Base-by-base conservation (phyloP, 768 basidiomycete genomes). In the Tylopilus sp. region DNA sequence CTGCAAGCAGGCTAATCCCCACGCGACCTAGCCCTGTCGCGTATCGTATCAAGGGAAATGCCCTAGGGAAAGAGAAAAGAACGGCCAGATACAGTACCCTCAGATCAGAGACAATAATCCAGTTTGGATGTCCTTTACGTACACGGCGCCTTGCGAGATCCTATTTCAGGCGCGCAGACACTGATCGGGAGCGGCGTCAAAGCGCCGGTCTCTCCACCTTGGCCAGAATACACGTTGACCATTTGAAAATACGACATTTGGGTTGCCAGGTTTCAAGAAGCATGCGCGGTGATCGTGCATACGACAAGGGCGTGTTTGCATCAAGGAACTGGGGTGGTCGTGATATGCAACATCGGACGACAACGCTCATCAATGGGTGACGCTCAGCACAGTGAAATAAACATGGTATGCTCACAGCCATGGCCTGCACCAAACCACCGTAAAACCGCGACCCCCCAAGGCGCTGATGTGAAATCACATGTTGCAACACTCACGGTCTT, bases 101-200 rank as follows among this genome's bases (percentile, higher is more conserved):
- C 48, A 34, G 21, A 58, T 58, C 48, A 41, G 45, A 43, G 46
- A 29, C 37, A 30, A 24, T 13, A 16, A 26, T 34, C 33, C 16
- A 10, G 26, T 50, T 51, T 46, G 31, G 26, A 29, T 46, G 6
- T 21, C 24, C 16, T 51, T n/a, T 61, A 61, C 50, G 55, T 57
- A 56, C 28, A 22, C 34, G 13, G 48, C 28, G 6, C 30, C 36
- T 34, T 41, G 53, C n/a, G 24, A 34, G 17, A 34, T 50, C 42
- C 50, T 41, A 47, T 25, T 53, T 45, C 52, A 21, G 44, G 40
- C 31, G 3, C 30, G 10, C 38, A 50, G 50, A 50, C 44, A 45
- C 46, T 50, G 24, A 47, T 53, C 52, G 52, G 52, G 6, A 14
- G 52, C 30, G 45, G 51, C 51, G 45, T 30, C 51, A 46, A 52